Evolutionary conservation across 169 alveolate genomes (phyloP), one percentile per base, ranked within the genome.

Genomic region (Eimeria maxima): DNA sequence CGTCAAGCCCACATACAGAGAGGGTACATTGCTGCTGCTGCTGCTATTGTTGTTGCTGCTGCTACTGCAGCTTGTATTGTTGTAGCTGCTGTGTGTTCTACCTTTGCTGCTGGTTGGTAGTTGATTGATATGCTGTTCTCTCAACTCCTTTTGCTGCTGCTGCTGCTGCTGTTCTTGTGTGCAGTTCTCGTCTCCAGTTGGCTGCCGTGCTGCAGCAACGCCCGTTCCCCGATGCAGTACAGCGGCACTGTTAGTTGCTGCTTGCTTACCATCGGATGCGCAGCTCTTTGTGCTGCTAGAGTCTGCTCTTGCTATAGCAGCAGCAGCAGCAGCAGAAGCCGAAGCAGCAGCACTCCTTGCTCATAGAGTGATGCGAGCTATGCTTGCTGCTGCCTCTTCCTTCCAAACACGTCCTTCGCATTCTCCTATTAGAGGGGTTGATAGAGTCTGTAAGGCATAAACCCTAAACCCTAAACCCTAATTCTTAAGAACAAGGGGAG

Each of bases 241-340:
- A 7, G 73, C 95, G 8, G 90, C 69, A 38, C 78, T 90, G 38
- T 18, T 55, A 33, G 90, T 90, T 14, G 57, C 73, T 24, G 88
- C 95, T n/a, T 90, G 95, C 22, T 38, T 90, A 63, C 95, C 95
- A 55, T 76, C 88, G 20, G 73, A 90, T 42, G 86, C 74, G 73
- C 89, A 90, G 29, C 50, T 90, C 29, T 69, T 90, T 42, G 42
- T 42, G 71, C 71, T 90, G 45, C 65, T 90, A 20, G 60, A 20
- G 60, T 47, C 90, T 20, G 47, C 73, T 29, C 45, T 78, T 50
- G 88, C 89, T 11, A 69, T 90, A 27, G 95, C 95, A 55, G 88
- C 78, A 55, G 57, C 78, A 50, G 74, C 86, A 5, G 63, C 88
- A 42, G 78, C 44, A 73, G 38, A 57, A 4, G 67, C 65, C 27